A percentile compares a stretch with the other conserved stretches of the same genome.
Conservation (phyloP, 495 filamentous ascomycete genomes). For the Aspergillus sclerotiicarbonarius region DNA sequence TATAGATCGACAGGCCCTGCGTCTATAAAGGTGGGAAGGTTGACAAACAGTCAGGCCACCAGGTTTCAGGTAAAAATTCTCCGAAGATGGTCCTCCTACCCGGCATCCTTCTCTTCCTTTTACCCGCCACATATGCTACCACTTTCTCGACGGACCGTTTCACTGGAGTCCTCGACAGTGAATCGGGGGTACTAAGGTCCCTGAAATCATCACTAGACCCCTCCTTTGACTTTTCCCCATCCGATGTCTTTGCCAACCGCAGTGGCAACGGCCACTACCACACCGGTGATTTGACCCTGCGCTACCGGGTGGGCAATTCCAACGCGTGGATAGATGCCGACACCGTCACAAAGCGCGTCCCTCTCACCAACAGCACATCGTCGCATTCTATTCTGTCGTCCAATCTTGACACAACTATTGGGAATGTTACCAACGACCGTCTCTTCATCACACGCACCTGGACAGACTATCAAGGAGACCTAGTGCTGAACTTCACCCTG, state of each 20-base stretch:
- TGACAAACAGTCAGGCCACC: not conserved
- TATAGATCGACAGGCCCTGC: not conserved
- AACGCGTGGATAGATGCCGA: slow-evolving; percentile 7
- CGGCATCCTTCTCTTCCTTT: not conserved
- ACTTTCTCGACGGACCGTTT: not conserved
- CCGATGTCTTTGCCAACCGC: slow-evolving; percentile 37
- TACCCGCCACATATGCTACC: not conserved
- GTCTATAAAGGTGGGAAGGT: not conserved
- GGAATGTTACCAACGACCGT: slow-evolving; percentile 8
- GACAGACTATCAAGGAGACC: slow-evolving; percentile 40
- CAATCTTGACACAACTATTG: slow-evolving; percentile 32
- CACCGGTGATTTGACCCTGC: slow-evolving; percentile 50
- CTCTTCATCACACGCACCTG: slow-evolving; percentile 45
- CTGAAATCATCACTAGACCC: slow-evolving; percentile 27
- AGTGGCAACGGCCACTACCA: slow-evolving; percentile 49
- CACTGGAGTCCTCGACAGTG: slow-evolving; percentile 23
- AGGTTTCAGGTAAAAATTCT: too few relatives aligned
- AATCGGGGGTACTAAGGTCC: slow-evolving; percentile 38
- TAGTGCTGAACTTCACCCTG: slow-evolving; percentile 47
- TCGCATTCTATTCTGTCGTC: slow-evolving; percentile 28
- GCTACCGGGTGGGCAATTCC: slow-evolving; percentile 34
- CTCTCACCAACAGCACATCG: slow-evolving; percentile 26
- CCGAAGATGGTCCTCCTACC: not conserved
- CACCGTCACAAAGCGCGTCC: slow-evolving; percentile 25
- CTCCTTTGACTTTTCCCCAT: slow-evolving; percentile 49